These are phyloP conservation scores for Lactifluus rugatus DNA, from an alignment of 768 basidiomycete species.

Conservation along the genomic window DNA sequence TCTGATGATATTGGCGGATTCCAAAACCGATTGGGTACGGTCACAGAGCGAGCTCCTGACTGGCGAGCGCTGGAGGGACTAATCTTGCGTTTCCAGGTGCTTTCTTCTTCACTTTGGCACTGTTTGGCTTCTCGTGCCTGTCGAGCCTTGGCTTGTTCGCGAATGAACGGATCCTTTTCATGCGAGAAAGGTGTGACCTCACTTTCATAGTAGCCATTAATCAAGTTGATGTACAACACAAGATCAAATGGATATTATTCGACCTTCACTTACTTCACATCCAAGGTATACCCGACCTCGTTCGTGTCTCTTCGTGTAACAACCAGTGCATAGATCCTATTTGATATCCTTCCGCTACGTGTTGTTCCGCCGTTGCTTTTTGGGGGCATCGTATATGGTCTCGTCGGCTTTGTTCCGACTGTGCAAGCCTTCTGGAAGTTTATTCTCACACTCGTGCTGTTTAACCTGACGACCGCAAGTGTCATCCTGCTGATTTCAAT, in stretches of 20 bases:
- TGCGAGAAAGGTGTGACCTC: slow-evolving; percentile 78
- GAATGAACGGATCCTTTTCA: slow-evolving; percentile 91
- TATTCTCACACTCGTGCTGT: slow-evolving; percentile 87
- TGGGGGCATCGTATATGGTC: slow-evolving; percentile 89
- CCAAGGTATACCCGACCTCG: slow-evolving; percentile 48
- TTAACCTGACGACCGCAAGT: slow-evolving; percentile 93
- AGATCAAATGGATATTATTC: slow-evolving; percentile 98
- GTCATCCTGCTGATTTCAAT: slow-evolving; percentile 88
- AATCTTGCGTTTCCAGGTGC: slow-evolving; percentile 41
- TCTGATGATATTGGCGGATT: slow-evolving; percentile 94
- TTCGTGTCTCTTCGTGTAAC: background rate
- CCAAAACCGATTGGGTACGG: slow-evolving; percentile 82
- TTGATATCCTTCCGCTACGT: slow-evolving; percentile 91
- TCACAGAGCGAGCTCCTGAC: background rate
- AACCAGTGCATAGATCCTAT: slow-evolving; percentile 54
- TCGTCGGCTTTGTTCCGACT: slow-evolving; percentile 89
- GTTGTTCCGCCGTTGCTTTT: slow-evolving; percentile 93
- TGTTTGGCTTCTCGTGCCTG: slow-evolving; percentile 95
- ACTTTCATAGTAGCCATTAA: background rate
- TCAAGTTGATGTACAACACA: background rate
- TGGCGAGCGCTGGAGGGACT: background rate
- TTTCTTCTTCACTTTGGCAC: slow-evolving; percentile 94
- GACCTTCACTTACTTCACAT: slow-evolving; percentile 91
- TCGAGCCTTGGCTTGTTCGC: slow-evolving; percentile 92
- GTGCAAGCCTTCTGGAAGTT: slow-evolving; percentile 96